Conservation (phyloP, 2,329 filamentous ascomycete genomes). For the Chrysoporthe austroafricana region DNA sequence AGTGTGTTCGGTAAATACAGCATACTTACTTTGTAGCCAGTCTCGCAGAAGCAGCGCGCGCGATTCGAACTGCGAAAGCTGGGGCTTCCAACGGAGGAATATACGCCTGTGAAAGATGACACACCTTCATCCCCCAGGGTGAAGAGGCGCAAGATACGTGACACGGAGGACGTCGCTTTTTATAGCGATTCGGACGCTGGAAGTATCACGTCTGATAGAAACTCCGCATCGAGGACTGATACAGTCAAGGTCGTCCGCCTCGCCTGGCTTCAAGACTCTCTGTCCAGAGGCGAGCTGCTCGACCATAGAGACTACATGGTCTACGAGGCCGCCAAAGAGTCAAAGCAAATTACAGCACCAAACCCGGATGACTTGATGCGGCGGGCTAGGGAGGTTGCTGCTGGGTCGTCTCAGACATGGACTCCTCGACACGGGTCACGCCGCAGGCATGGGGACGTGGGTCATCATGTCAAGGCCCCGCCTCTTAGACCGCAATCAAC, state of each 20-base stretch:
- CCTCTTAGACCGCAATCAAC: slow-evolving; percentile 70
- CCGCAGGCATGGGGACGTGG: slow-evolving; percentile 27
- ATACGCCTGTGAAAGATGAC: slow-evolving; percentile 31
- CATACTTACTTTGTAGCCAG: slow-evolving; percentile 8
- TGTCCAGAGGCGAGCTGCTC: slow-evolving; percentile 48
- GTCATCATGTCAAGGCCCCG: slow-evolving; percentile 32
- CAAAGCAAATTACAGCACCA: slow-evolving; percentile 15
- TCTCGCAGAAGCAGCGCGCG: slow-evolving; percentile 71
- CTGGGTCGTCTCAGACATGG: slow-evolving; percentile 14
- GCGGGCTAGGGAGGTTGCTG: slow-evolving; percentile 19
- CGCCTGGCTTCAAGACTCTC: slow-evolving; percentile 60
- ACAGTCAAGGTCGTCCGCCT: slow-evolving; percentile 58
- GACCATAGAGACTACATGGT: slow-evolving; percentile 56
- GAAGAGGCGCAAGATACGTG: slow-evolving; percentile 33
- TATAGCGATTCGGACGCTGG: slow-evolving; percentile 34
- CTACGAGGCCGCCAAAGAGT: slow-evolving; percentile 51
- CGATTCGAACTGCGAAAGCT: slow-evolving; percentile 75
- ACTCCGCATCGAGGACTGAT: not conserved
- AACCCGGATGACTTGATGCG: slow-evolving; percentile 17
- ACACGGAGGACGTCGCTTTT: slow-evolving; percentile 25
- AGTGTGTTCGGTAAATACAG: not conserved
- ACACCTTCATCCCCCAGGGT: slow-evolving; percentile 31
- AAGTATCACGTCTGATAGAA: slow-evolving; percentile 4
- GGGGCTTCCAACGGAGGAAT: slow-evolving; percentile 62
- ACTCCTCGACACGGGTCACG: not conserved